Base-by-base conservation (phyloP, 2,329 filamentous ascomycete genomes). In the Talaromyces albobiverticillius region DNA sequence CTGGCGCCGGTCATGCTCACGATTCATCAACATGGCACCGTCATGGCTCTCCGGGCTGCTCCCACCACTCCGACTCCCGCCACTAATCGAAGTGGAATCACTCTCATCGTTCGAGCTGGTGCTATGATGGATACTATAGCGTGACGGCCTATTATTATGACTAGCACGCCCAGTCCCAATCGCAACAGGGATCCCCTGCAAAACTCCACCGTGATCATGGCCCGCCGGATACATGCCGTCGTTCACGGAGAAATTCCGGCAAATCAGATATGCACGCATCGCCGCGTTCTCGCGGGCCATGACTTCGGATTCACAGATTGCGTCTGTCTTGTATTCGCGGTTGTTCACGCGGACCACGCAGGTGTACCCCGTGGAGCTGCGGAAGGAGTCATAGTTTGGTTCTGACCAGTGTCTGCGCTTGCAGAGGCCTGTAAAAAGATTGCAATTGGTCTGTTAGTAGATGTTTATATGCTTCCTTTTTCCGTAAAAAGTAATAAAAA, bases 211-310 rank as follows among this genome's bases (percentile, higher is more conserved):
- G 68, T 70, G 81, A 71, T 66, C 80, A 76, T 69, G 81, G 60
- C 73, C 84, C 64, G 62, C 80, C 67, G 67, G 83, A 60, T 82
- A 83, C 90, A 95, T 96, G 69, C 93, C 93, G 65, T 95, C 91
- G 70, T 96, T 96, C 72, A 95, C 89, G 53, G 90, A 95, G 76
- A 96, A 96, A 80, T 96, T 96, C 60, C 91, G 88, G 79, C 93
- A 96, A 62, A 96, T 94, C 84, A 96, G 93, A 75, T 96, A 97
- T 55, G 93, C 93, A 59, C 91, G 88, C 83, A 95, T 95, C 57
- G 93, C 93, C 23, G 93, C 93, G 65, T 93, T 94, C 72, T 97
- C 92, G 68, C 91, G 89, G 45, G 93, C 93, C 61, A 95, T 80
- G 46, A 83, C 79, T 69, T 93, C 89, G 59, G 87, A 89, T 69